phyloP scores from a whole-genome alignment of 2,329 filamentous ascomycete genomes.

The Sporothrix schenckii region DNA sequence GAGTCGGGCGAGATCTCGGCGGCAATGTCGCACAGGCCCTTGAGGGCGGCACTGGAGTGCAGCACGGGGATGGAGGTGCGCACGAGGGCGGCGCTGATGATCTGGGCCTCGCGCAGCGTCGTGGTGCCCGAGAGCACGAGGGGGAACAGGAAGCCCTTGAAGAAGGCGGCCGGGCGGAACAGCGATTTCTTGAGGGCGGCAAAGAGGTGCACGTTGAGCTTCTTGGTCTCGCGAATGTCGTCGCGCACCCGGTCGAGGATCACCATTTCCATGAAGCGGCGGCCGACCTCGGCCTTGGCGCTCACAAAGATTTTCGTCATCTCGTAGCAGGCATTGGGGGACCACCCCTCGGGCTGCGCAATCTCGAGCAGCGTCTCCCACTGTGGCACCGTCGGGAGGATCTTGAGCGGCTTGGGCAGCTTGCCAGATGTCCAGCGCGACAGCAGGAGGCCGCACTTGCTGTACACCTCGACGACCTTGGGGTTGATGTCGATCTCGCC shows the following conservation, averaged over 20 bases:
- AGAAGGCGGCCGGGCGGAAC: conserved; percentile 94
- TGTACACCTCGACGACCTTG: conserved; percentile 92
- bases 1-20: conserved; percentile 83
- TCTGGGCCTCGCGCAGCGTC: conserved; percentile 87
- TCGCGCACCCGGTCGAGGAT: conserved; percentile 89
- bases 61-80: conserved; percentile 86
- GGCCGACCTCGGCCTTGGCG: conserved; percentile 74
- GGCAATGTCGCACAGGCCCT: conserved; percentile 90
- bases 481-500: conserved; percentile 77
- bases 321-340: conserved; percentile 79
- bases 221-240: conserved; percentile 91
- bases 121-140: conserved; percentile 84
- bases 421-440: conserved; percentile 92
- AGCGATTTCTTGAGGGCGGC: conserved; percentile 88
- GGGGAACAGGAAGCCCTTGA: conserved; percentile 91
- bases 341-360: conserved; percentile 65
- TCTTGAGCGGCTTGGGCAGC: conserved; percentile 96
- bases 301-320: conserved; percentile 93
- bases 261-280: conserved; percentile 83
- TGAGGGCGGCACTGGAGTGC: conserved; percentile 88
- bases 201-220: conserved; percentile 94
- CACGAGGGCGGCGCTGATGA: conserved; percentile 82
- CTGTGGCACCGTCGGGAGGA: conserved; percentile 85
- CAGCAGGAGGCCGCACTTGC: conserved; percentile 82
- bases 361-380: conserved; percentile 58